Conservation (phyloP, 2,329 filamentous ascomycete genomes). For the Fusarium chuoi region DNA sequence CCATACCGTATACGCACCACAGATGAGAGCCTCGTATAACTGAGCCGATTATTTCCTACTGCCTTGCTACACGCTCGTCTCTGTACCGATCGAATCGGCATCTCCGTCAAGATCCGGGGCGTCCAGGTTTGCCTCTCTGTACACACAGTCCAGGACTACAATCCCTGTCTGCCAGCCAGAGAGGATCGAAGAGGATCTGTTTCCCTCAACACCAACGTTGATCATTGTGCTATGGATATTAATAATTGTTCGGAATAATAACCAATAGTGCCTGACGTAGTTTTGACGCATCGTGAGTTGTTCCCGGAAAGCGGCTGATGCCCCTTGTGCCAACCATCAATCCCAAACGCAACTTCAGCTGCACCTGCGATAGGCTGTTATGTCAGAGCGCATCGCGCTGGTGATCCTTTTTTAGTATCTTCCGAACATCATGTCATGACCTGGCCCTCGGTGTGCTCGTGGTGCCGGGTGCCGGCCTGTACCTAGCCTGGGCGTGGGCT, state of each 20-base stretch:
- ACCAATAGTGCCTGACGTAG: slow-evolving; percentile 23
- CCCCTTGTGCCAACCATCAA: slow-evolving; percentile 21
- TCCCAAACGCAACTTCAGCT: neutral
- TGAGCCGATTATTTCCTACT: slow-evolving; percentile 8
- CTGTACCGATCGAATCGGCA: slow-evolving; percentile 22
- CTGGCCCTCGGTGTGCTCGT: neutral
- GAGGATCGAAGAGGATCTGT: neutral
- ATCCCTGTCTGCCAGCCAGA: neutral
- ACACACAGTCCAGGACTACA: neutral
- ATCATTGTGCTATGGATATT: neutral
- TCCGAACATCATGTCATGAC: neutral
- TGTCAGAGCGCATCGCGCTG: slow-evolving; percentile 9
- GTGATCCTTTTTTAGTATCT: slow-evolving; percentile 37
- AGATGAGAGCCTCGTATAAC: slow-evolving; percentile 32
- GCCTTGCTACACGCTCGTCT: neutral
- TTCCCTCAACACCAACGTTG: neutral
- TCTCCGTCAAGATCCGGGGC: slow-evolving; percentile 20
- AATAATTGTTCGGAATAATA: neutral
- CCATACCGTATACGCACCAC: neutral
- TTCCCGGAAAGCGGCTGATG: slow-evolving; percentile 32
- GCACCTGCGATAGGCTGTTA: slow-evolving; percentile 1
- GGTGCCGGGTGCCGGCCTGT: slow-evolving; percentile 4
- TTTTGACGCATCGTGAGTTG: slow-evolving; percentile 34
- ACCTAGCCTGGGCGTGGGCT: neutral
- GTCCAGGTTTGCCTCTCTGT: neutral